A percentile compares a stretch with the other conserved stretches of the same genome.
Conservation (phyloP, 257 asterid species). For the Fraxinus excelsior region DNA sequence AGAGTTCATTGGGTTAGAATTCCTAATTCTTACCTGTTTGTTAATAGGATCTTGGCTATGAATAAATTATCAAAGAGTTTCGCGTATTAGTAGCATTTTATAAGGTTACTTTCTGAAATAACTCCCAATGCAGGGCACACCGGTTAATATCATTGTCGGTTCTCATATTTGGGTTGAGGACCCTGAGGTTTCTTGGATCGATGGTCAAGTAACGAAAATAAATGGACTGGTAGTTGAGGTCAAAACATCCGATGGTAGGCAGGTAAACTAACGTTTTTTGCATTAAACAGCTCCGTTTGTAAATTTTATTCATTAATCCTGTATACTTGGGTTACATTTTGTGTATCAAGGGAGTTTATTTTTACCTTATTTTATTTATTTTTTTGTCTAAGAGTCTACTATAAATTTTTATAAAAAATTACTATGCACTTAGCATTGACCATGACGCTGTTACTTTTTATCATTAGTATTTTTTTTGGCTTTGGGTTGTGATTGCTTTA, state of each 20-base stretch:
- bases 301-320: neutral
- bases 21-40: neutral
- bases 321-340: no score
- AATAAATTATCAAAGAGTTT: slow-evolving; percentile 2
- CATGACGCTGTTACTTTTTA: neutral
- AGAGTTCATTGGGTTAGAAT: neutral
- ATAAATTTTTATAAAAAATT: no score
- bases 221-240: slow-evolving; percentile 71
- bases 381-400: neutral
- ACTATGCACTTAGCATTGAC: neutral
- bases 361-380: neutral
- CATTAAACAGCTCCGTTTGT: slow-evolving; percentile 9
- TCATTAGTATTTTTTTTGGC: neutral
- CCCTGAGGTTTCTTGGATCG: slow-evolving; percentile 72
- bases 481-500: neutral
- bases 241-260: slow-evolving; percentile 60
- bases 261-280: slow-evolving; percentile 46
- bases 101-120: slow-evolving; percentile 14
- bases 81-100: slow-evolving; percentile 1
- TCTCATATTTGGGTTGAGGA: slow-evolving; percentile 96
- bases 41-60: slow-evolving; percentile 17
- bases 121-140: slow-evolving; percentile 75
- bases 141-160: slow-evolving; percentile 77
- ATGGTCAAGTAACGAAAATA: slow-evolving; percentile 74
- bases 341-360: slow-evolving; percentile 1